Conservation (phyloP, 1,284 basidiomycete species). For the Tylopilus sp. region DNA sequence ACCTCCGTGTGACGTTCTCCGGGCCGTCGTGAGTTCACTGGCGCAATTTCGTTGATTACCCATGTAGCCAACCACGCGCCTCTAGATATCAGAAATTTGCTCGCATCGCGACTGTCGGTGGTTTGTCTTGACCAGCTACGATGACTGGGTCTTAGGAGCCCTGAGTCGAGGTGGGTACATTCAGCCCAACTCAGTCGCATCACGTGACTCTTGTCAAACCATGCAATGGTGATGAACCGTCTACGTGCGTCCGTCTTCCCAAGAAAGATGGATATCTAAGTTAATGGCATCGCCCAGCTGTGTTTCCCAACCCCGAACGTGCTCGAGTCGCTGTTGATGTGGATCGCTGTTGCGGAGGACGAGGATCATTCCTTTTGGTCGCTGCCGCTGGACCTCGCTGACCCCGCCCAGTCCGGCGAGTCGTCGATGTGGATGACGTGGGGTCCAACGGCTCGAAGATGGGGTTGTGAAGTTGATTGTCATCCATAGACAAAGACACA, state of each 20-base stretch:
- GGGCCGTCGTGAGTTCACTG: slow-evolving; percentile 11
- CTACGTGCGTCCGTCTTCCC: slow-evolving; percentile 10
- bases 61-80: neutral
- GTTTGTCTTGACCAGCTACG: slow-evolving; percentile 17
- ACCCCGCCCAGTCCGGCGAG: neutral
- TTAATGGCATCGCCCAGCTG: neutral
- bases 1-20: slow-evolving; percentile 5
- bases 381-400: neutral
- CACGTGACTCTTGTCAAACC: neutral
- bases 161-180: slow-evolving; percentile 1
- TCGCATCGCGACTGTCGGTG: slow-evolving; percentile 7
- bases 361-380: neutral
- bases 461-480: neutral
- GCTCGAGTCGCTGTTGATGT: slow-evolving; percentile 9
- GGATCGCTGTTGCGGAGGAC: slow-evolving; percentile 9
- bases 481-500: no score
- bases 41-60: neutral
- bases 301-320: slow-evolving; percentile 7
- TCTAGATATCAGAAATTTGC: slow-evolving; percentile 16
- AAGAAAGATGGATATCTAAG: neutral
- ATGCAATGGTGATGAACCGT: slow-evolving; percentile 7
- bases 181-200: neutral
- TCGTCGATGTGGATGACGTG: neutral
- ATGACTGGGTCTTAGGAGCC: slow-evolving; percentile 14
- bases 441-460: neutral